Evolutionary conservation across 2,329 filamentous ascomycete genomes (phyloP), one percentile per base, ranked within the genome.

Genomic region (Penicillium glabrum): DNA sequence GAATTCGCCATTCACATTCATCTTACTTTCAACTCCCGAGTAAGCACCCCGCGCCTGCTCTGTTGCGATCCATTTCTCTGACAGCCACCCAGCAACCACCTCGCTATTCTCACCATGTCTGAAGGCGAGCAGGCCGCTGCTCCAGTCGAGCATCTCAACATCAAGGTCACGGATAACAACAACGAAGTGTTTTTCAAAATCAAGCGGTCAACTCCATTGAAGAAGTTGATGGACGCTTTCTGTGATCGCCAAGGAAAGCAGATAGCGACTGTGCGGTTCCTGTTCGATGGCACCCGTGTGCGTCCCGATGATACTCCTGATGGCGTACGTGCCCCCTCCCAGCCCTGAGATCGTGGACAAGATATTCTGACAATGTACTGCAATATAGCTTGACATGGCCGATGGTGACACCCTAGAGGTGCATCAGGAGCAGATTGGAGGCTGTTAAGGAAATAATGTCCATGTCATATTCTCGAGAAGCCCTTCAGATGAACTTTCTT

Each of bases 111-210:
- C 21, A 61, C 46, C 13, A 67, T 67, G 63, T 62, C 63, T 14
- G 61, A 59, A 13, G 64, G 64, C 21, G 63, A 63, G 51, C 53
- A 51, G 11, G 50, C 48, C 2, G 58, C 63, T 5, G 72, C 80
- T 24, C 79, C 80, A 54, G 80, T 80, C 29, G 93, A 98, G 79
- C 95, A 99, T 77, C 82, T 99, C 5, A 99, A 99, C 80, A 98
- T 99, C 80, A 99, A 99, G 76, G 95, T 99, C 14, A 98, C 95
- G 0, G 95, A 99, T 69, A 97, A 96, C 80, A 97, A 97, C 81
- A 99, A 99, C 75, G 95, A 99, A 75, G 93, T 99, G 69, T 99
- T 98, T 77, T 99, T 99, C 83, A 99, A 99, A 83, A 99, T 99
- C 81, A 99, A 99, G 88, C 86, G 93, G 37, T 92, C 89, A 23